These are phyloP conservation scores for Scenedesmus sp. DNA, from an alignment of 163 green algal species.

Conservation along the genomic window DNA sequence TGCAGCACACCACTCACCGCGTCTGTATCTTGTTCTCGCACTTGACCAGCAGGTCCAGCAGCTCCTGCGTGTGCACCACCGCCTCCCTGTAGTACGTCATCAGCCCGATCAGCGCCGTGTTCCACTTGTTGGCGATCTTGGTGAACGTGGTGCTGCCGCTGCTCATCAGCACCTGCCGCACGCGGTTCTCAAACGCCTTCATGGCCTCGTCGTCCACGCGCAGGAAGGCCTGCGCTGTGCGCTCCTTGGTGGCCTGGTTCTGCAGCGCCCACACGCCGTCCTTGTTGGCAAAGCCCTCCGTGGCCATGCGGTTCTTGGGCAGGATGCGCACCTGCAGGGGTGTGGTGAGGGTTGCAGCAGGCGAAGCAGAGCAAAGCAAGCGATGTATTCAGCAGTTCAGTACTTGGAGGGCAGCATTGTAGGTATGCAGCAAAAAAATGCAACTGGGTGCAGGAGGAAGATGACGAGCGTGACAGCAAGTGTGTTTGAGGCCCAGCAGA, in stretches of 20 bases:
- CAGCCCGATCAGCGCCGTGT: slow-evolving; percentile 98
- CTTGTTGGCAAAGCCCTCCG: slow-evolving; percentile 96
- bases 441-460: no score
- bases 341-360: not conserved
- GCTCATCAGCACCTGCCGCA: slow-evolving; percentile 98
- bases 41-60: slow-evolving; percentile 99
- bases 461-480: no score
- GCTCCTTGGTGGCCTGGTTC: slow-evolving; percentile 99
- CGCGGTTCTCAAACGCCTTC: slow-evolving; percentile 99
- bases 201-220: slow-evolving; percentile 98
- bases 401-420: no score
- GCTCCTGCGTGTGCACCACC: slow-evolving; percentile 97
- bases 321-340: slow-evolving; percentile 91
- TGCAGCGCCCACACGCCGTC: slow-evolving; percentile 99
- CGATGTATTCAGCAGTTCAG: not conserved
- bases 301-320: slow-evolving; percentile 95
- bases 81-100: slow-evolving; percentile 99
- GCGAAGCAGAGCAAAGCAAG: no score
- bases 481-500: no score
- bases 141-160: slow-evolving; percentile 99
- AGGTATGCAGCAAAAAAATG: no score
- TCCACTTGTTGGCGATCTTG: slow-evolving; percentile 99
- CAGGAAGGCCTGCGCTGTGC: slow-evolving; percentile 98
- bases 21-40: slow-evolving; percentile 99
- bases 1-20: slow-evolving; percentile 50